Evolutionary conservation across 257 asterid genomes (phyloP).

Genomic region (Knoxia roxburghii): DNA sequence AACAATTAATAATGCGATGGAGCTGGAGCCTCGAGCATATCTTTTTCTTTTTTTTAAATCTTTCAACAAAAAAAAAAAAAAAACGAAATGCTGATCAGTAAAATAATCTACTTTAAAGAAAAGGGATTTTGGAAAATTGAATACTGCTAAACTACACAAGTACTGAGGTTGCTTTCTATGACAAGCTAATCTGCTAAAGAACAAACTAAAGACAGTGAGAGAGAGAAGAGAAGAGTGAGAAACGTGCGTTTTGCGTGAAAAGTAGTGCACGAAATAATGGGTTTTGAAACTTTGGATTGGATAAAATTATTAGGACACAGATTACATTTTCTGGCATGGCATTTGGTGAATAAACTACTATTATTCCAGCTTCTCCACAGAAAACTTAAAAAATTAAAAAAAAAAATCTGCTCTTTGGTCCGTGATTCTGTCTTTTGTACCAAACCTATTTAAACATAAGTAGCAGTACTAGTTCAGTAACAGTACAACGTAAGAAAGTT

Average conservation of each 20-base stretch:
- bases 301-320: background rate
- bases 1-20: too few relatives aligned
- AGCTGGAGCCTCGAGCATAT: too few relatives aligned
- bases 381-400: too few relatives aligned
- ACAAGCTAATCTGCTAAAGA: constrained; percentile 28
- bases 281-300: constrained; percentile 1
- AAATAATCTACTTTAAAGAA: constrained; percentile 6
- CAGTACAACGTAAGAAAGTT: too few relatives aligned
- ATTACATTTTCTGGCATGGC: background rate
- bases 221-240: constrained; percentile 10
- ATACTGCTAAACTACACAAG: constrained; percentile 5
- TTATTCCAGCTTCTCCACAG: too few relatives aligned
- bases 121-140: constrained; percentile 2
- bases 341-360: background rate
- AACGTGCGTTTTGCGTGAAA: constrained; percentile 22
- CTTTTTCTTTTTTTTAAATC: background rate
- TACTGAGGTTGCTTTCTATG: constrained; percentile 57
- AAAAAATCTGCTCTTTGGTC: too few relatives aligned
- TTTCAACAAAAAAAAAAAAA: too few relatives aligned
- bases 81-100: background rate
- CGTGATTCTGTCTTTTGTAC: too few relatives aligned
- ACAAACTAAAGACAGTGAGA: constrained; percentile 27
- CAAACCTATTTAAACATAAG: too few relatives aligned
- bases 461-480: too few relatives aligned
- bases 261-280: constrained; percentile 15